phyloP scores from a whole-genome alignment of 2,329 filamentous ascomycete genomes.

The Sclerotinia nivalis region DNA sequence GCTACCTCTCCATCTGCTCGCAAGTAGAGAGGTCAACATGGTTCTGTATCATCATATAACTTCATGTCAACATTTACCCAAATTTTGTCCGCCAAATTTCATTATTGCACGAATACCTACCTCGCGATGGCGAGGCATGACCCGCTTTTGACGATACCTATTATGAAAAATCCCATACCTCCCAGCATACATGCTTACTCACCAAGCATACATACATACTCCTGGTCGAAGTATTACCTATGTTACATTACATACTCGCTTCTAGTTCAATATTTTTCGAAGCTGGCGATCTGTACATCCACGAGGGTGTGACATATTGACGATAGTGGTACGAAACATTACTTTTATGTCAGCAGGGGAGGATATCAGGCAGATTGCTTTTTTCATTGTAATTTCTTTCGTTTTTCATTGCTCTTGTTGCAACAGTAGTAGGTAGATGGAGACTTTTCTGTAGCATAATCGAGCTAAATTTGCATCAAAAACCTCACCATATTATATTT shows the following conservation, averaged over 20 bases:
- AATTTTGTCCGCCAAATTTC: slow-evolving; percentile 22
- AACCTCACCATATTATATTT: not conserved
- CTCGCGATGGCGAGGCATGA: slow-evolving; percentile 29
- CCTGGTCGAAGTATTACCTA: slow-evolving; percentile 34
- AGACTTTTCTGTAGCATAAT: slow-evolving; percentile 38
- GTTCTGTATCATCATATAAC: slow-evolving; percentile 19
- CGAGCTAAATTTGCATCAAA: slow-evolving; percentile 24
- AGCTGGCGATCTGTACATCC: slow-evolving; percentile 37
- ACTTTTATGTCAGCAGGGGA: slow-evolving; percentile 37
- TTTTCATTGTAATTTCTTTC: slow-evolving; percentile 36
- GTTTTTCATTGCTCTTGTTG: slow-evolving; percentile 34
- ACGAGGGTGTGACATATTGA: slow-evolving; percentile 36
- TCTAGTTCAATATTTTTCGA: slow-evolving; percentile 37
- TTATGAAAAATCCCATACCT: slow-evolving; percentile 27
- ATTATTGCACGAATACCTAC: slow-evolving; percentile 28
- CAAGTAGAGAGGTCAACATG: slow-evolving; percentile 31
- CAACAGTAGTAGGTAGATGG: slow-evolving; percentile 31
- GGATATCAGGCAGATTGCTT: slow-evolving; percentile 37
- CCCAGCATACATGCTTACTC: slow-evolving; percentile 35
- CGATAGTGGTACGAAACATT: slow-evolving; percentile 36
- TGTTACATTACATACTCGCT: slow-evolving; percentile 34
- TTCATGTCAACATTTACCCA: slow-evolving; percentile 27
- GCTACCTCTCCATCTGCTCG: slow-evolving; percentile 37
- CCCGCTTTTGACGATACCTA: slow-evolving; percentile 30
- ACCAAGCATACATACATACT: slow-evolving; percentile 37